phyloP scores from a whole-genome alignment of 139 green algal genomes.

The Helicosporidium sp. region DNA sequence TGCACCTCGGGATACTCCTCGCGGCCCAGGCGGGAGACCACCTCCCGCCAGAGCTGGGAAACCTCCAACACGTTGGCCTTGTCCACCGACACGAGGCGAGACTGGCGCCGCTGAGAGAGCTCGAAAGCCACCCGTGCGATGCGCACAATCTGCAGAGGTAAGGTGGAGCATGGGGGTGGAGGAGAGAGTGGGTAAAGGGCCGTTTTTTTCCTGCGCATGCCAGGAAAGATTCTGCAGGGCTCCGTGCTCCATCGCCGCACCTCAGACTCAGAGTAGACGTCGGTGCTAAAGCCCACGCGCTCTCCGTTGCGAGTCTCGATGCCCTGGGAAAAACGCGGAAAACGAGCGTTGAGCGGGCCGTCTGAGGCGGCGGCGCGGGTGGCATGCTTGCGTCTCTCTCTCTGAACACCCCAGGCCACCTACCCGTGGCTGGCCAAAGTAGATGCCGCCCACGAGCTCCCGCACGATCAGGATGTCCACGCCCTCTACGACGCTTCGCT shows the following conservation, averaged over 20 bases:
- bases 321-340: no score
- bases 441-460: slow-evolving; percentile 93
- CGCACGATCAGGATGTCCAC: slow-evolving; percentile 97
- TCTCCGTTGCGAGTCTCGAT: slow-evolving; percentile 46
- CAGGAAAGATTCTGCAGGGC: no score
- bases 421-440: slow-evolving; percentile 85
- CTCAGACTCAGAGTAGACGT: slow-evolving; percentile 77
- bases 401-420: slow-evolving; percentile 1
- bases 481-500: slow-evolving; percentile 80
- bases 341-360: no score
- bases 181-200: neutral
- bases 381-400: neutral
- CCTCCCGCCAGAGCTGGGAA: slow-evolving; percentile 61
- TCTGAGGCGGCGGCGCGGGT: no score
- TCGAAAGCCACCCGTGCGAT: slow-evolving; percentile 91
- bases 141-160: slow-evolving; percentile 56
- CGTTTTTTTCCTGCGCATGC: no score
- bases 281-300: slow-evolving; percentile 84
- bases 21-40: slow-evolving; percentile 44
- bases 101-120: slow-evolving; percentile 57
- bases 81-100: slow-evolving; percentile 73
- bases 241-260: no score
- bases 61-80: slow-evolving; percentile 97
- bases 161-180: neutral
- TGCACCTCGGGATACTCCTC: slow-evolving; percentile 85